phyloP scores from a whole-genome alignment of 202 grass and related monocot species.

The Miscanthus sacchariflorus region DNA sequence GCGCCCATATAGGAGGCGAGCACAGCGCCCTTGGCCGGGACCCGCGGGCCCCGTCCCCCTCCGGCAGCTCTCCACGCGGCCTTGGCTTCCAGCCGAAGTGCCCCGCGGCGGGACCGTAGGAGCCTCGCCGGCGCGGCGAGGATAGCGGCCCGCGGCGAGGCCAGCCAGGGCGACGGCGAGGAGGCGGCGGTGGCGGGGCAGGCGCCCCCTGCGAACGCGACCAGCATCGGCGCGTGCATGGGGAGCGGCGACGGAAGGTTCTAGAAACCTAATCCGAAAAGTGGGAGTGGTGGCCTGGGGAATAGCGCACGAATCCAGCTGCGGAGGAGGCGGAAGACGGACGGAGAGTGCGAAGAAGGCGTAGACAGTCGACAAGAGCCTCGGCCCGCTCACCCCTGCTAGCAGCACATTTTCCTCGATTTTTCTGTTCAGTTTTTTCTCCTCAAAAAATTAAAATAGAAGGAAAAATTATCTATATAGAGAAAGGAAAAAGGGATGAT shows the following conservation, averaged over 20 bases:
- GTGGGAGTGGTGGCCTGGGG: constrained; percentile 33
- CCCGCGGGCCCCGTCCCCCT: constrained; percentile 39
- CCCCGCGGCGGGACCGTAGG: constrained; percentile 38
- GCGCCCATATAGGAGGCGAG: constrained; percentile 88
- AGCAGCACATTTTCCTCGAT: neutral
- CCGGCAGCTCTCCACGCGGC: constrained; percentile 55
- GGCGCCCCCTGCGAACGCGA: constrained; percentile 50
- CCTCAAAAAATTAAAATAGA: neutral
- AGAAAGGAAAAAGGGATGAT: neutral
- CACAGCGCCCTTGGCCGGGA: constrained; percentile 66
- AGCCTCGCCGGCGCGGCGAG: constrained; percentile 45
- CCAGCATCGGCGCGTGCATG: constrained; percentile 56
- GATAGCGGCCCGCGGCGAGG: constrained; percentile 46
- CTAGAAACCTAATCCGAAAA: constrained; percentile 56
- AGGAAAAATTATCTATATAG: no score
- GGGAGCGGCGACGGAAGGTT: constrained; percentile 37
- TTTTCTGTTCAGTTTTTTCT: neutral
- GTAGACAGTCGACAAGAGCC: constrained; percentile 10
- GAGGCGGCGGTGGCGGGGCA: neutral
- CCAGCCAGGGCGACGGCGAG: constrained; percentile 2
- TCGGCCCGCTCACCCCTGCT: neutral
- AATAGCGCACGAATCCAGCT: constrained; percentile 33
- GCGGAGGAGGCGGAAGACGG: constrained; percentile 14
- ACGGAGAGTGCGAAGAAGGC: constrained; percentile 37
- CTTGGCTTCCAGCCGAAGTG: constrained; percentile 49